Conservation (phyloP, 768 basidiomycete genomes). For the Tylopilus rubrobrunneus region DNA sequence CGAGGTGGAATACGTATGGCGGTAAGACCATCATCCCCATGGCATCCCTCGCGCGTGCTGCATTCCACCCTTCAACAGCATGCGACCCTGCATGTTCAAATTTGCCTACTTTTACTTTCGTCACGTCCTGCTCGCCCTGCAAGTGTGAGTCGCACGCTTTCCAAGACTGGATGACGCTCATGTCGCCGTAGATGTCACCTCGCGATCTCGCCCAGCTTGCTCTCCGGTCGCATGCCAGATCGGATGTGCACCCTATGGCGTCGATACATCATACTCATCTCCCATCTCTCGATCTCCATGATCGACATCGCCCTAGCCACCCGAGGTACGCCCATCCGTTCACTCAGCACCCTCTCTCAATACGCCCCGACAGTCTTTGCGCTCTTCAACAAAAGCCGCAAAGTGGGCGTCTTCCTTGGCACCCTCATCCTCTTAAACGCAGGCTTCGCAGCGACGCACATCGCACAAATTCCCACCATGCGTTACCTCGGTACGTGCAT, state of each 20-base stretch:
- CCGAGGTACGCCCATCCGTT: slow-evolving; percentile 16
- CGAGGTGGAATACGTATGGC: slow-evolving; percentile 31
- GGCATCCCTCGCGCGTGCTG: not conserved
- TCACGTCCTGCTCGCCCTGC: slow-evolving; percentile 10
- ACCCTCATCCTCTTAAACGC: slow-evolving; percentile 16
- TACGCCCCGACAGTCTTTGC: slow-evolving; percentile 15
- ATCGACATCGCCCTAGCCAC: slow-evolving; percentile 23
- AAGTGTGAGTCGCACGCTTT: slow-evolving; percentile 2
- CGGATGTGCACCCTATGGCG: slow-evolving; percentile 12
- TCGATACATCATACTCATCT: not conserved
- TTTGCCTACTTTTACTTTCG: slow-evolving; percentile 20
- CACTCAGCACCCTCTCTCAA: not conserved
- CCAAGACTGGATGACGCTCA: not conserved
- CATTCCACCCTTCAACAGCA: slow-evolving; percentile 3
- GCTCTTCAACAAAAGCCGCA: slow-evolving; percentile 34
- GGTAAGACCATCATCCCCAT: slow-evolving; percentile 15
- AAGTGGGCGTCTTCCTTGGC: slow-evolving; percentile 20
- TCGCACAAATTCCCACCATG: slow-evolving; percentile 13
- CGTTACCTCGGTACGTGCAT: slow-evolving; percentile 16
- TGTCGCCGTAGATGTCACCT: slow-evolving; percentile 8
- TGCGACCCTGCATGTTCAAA: slow-evolving; percentile 9
- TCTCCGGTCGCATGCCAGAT: slow-evolving; percentile 7
- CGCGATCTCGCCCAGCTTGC: slow-evolving; percentile 2
- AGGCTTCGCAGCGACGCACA: slow-evolving; percentile 12
- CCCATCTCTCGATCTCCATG: slow-evolving; percentile 11